Conservation (phyloP, 108 stramenopile genomes). For the Cyclotella distinguenda region DNA sequence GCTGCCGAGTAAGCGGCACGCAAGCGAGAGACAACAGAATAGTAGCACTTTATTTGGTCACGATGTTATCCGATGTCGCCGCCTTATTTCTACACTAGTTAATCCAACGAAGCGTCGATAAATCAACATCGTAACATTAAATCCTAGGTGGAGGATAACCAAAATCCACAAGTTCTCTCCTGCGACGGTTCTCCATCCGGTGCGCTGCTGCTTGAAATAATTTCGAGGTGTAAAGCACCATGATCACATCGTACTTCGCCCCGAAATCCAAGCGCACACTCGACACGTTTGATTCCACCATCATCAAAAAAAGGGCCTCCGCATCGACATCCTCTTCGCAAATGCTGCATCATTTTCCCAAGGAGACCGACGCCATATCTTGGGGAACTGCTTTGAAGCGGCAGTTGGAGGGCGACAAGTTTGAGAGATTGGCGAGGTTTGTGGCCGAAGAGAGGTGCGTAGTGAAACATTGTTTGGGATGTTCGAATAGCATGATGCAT, state of each 20-base stretch:
- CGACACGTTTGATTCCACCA: not conserved
- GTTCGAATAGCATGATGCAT: no score
- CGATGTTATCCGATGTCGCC: no score
- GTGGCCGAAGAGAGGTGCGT: slow-evolving; percentile 51
- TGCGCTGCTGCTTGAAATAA: not conserved
- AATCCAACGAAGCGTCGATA: no score
- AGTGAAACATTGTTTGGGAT: not conserved
- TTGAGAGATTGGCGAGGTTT: slow-evolving; percentile 52
- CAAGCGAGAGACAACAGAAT: no score
- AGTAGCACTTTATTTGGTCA: no score
- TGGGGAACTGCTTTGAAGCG: slow-evolving; percentile 44
- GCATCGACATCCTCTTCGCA: slow-evolving; percentile 7
- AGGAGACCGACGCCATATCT: not conserved
- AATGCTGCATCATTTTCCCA: slow-evolving; percentile 1
- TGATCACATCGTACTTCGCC: slow-evolving; percentile 71
- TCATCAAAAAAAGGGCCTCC: not conserved
- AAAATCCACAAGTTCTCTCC: no score
- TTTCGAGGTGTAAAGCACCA: slow-evolving; percentile 9
- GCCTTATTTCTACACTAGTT: no score
- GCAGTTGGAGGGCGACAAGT: slow-evolving; percentile 41
- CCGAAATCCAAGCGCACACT: slow-evolving; percentile 41
- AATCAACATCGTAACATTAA: no score
- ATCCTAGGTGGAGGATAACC: no score
- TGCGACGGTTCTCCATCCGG: no score
- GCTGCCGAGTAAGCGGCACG: no score